Conservation (phyloP, 345 rosid genomes). For the Gossypium anomalum region DNA sequence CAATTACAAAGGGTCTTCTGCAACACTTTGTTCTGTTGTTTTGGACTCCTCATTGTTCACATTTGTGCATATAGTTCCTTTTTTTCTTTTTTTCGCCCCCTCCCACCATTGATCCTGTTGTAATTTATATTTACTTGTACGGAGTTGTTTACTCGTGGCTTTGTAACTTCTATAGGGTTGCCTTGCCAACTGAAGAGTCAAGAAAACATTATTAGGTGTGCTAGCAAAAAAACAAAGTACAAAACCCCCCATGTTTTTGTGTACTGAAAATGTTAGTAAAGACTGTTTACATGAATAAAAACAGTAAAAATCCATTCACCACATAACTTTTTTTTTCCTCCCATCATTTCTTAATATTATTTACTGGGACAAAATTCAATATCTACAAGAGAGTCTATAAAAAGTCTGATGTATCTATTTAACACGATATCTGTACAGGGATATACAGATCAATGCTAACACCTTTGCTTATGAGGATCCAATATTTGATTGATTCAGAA, state of each 20-base stretch:
- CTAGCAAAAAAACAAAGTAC: constrained; percentile 10
- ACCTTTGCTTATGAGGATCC: neutral
- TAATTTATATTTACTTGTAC: constrained; percentile 11
- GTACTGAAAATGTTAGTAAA: constrained; percentile 25
- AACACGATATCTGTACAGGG: neutral
- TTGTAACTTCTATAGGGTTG: constrained; percentile 33
- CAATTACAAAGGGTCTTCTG: neutral
- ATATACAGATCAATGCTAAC: neutral
- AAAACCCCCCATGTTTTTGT: constrained; percentile 15
- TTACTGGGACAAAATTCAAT: neutral
- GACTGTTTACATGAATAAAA: constrained; percentile 25
- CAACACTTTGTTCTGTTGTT: constrained; percentile 16
- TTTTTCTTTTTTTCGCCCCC: neutral
- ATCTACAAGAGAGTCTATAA: neutral
- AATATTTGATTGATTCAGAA: neutral
- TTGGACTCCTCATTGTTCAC: constrained; percentile 10
- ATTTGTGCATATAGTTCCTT: constrained; percentile 33
- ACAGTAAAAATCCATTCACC: constrained; percentile 3
- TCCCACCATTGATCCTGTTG: neutral
- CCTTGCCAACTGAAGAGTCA: neutral
- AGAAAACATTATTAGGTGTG: constrained; percentile 24
- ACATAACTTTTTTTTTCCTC: neutral
- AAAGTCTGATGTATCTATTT: neutral
- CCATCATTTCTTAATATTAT: neutral
- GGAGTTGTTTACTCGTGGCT: neutral